A percentile compares a stretch with the other conserved stretches of the same genome.
phyloP scores from a whole-genome alignment of 805 yeast genomes.

The Candida hungchunana region DNA sequence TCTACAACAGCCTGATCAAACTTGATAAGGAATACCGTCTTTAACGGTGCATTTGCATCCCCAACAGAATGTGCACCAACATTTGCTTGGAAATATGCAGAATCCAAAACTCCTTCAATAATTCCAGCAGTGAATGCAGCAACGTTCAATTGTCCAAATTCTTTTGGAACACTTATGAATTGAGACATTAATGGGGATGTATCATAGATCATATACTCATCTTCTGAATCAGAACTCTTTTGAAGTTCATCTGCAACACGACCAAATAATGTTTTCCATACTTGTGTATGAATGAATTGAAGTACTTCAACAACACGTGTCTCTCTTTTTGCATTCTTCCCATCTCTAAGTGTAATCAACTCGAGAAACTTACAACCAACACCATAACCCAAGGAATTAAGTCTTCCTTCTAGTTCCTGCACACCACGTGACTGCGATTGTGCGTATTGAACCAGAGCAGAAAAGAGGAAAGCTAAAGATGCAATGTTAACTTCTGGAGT shows the following conservation, averaged over 20 bases:
- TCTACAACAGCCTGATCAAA: slow-evolving; percentile 55
- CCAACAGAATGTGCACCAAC: slow-evolving; percentile 85
- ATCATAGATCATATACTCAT: slow-evolving; percentile 60
- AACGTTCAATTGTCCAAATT: slow-evolving; percentile 72
- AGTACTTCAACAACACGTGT: slow-evolving; percentile 59
- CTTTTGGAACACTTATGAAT: slow-evolving; percentile 74
- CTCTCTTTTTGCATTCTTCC: slow-evolving; percentile 63
- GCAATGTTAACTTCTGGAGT: slow-evolving; percentile 64
- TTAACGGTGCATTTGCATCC: slow-evolving; percentile 47
- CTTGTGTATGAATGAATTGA: slow-evolving; percentile 65
- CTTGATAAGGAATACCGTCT: slow-evolving; percentile 74
- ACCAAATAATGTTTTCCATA: slow-evolving; percentile 76
- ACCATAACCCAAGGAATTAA: slow-evolving; percentile 72
- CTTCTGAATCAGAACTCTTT: slow-evolving; percentile 61
- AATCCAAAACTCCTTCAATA: slow-evolving; percentile 75
- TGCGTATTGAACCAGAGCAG: slow-evolving; percentile 65
- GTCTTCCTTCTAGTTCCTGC: slow-evolving; percentile 56
- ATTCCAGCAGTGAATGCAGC: slow-evolving; percentile 84
- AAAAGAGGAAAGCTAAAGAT: slow-evolving; percentile 62
- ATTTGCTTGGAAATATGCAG: slow-evolving; percentile 64
- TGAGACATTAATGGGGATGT: slow-evolving; percentile 66
- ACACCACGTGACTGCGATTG: slow-evolving; percentile 61
- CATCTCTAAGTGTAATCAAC: slow-evolving; percentile 63
- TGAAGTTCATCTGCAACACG: slow-evolving; percentile 71
- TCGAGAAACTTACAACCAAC: slow-evolving; percentile 73